phyloP scores from a whole-genome alignment of 371 early-diverging fungal genomes.

The Basidiobolus meristosporus region DNA sequence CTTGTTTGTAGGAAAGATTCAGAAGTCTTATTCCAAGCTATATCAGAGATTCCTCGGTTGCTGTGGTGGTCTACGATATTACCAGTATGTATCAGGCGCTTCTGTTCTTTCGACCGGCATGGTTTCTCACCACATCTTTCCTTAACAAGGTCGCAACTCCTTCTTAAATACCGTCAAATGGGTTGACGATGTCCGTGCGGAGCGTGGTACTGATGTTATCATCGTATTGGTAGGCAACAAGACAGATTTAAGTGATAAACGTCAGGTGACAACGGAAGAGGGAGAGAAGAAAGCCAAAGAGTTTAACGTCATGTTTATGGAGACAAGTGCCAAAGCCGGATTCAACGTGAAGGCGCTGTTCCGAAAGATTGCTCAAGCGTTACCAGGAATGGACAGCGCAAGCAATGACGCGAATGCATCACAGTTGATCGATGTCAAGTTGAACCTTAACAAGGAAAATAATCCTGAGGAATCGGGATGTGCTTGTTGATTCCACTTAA shows the following conservation, averaged over 20 bases:
- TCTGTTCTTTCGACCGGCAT: too few species aligned
- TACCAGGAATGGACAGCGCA: conserved; percentile 72
- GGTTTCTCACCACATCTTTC: too few species aligned
- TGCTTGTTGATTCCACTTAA: too few species aligned
- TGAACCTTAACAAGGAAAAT: too few species aligned
- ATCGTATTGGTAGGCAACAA: conserved; percentile 99
- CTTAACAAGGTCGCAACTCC: conserved; percentile 69
- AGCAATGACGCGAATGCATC: too few species aligned
- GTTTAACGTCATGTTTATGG: conserved; percentile 89
- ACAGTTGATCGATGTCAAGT: too few species aligned
- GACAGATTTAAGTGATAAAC: conserved; percentile 85
- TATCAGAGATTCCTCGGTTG: conserved; percentile 96
- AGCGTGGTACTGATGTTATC: conserved; percentile 91
- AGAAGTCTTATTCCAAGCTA: conserved; percentile 94
- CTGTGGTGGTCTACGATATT: conserved; percentile 94
- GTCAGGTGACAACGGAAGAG: conserved; percentile 86
- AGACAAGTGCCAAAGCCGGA: conserved; percentile 92
- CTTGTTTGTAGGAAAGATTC: conserved; percentile 78
- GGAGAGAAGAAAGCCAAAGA: conserved; percentile 90
- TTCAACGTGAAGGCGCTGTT: conserved; percentile 92
- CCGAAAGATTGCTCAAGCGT: conserved; percentile 84
- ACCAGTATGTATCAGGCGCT: too few species aligned
- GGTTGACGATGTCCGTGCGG: conserved; percentile 96
- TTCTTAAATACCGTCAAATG: conserved; percentile 92
- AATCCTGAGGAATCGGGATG: too few species aligned